phyloP scores from a whole-genome alignment of 257 asterid species.

The Galeopsis tetrahit region DNA sequence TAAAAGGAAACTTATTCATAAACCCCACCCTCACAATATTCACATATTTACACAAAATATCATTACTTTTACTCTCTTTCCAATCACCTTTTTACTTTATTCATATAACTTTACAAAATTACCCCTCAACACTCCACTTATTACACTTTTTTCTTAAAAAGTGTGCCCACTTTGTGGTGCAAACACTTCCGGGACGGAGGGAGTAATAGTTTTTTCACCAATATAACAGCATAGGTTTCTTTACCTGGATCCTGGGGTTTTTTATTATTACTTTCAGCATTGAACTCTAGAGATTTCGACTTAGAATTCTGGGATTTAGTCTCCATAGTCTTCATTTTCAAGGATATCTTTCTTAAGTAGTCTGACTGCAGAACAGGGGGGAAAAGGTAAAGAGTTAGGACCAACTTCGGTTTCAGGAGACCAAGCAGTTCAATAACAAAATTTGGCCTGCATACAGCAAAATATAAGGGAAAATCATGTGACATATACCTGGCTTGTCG shows the following conservation, averaged over 20 bases:
- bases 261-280: constrained; percentile 57
- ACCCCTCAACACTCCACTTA: too few relatives aligned
- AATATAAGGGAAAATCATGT: constrained; percentile 20
- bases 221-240: constrained; percentile 10
- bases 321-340: constrained; percentile 89
- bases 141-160: too few relatives aligned
- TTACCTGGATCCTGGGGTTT: constrained; percentile 75
- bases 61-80: too few relatives aligned
- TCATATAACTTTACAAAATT: too few relatives aligned
- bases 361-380: constrained; percentile 60
- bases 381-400: neutral
- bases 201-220: constrained; percentile 3
- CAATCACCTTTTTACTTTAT: too few relatives aligned
- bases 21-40: too few relatives aligned
- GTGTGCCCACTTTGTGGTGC: too few relatives aligned
- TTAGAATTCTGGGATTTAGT: constrained; percentile 69
- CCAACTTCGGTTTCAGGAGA: neutral
- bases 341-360: constrained; percentile 80
- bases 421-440: constrained; percentile 14
- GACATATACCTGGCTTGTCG: constrained; percentile 71
- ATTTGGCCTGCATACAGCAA: constrained; percentile 15
- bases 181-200: too few relatives aligned
- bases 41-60: too few relatives aligned
- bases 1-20: too few relatives aligned
- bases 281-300: constrained; percentile 53